A percentile compares a stretch with the other conserved stretches of the same genome.
Conservation (phyloP, 345 rosid species). For the Erucastrum elatum region DNA sequence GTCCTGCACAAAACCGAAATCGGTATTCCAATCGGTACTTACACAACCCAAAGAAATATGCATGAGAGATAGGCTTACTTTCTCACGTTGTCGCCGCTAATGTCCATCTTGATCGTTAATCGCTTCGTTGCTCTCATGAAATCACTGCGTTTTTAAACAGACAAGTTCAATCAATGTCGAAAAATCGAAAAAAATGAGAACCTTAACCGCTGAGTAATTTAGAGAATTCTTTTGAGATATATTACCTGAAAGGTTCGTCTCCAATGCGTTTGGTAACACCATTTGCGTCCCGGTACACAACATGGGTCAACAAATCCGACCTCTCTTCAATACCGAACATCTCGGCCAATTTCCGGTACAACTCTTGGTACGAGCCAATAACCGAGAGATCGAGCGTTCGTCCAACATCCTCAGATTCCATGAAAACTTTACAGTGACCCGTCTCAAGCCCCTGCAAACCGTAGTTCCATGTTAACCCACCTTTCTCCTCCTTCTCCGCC, state of each 20-base stretch:
- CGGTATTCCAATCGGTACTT: not conserved
- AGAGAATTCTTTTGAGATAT: not conserved
- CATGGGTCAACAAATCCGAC: conserved; percentile 54
- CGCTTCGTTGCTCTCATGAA: conserved; percentile 66
- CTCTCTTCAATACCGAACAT: conserved; percentile 79
- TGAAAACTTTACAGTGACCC: conserved; percentile 89
- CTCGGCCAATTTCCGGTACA: conserved; percentile 60
- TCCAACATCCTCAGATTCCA: conserved; percentile 90
- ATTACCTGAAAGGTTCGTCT: conserved; percentile 87
- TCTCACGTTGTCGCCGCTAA: conserved; percentile 45
- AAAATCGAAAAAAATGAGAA: conserved; percentile 5
- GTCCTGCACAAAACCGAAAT: conserved; percentile 49
- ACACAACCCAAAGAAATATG: not conserved
- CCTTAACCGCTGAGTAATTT: not conserved
- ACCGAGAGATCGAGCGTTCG: conserved; percentile 78
- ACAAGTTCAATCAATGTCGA: not conserved
- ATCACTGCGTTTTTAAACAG: conserved; percentile 49
- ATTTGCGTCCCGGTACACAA: conserved; percentile 66
- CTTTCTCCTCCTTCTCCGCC: conserved; percentile 37
- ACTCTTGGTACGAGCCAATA: conserved; percentile 76
- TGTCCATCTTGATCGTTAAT: conserved; percentile 67
- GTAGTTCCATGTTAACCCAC: conserved; percentile 53
- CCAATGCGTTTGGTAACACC: conserved; percentile 65
- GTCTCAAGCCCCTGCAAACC: conserved; percentile 49
- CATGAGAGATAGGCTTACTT: conserved; percentile 49